Conservation (phyloP, 192 early-diverging fungal genomes). For the Coemansia sp. region DNA sequence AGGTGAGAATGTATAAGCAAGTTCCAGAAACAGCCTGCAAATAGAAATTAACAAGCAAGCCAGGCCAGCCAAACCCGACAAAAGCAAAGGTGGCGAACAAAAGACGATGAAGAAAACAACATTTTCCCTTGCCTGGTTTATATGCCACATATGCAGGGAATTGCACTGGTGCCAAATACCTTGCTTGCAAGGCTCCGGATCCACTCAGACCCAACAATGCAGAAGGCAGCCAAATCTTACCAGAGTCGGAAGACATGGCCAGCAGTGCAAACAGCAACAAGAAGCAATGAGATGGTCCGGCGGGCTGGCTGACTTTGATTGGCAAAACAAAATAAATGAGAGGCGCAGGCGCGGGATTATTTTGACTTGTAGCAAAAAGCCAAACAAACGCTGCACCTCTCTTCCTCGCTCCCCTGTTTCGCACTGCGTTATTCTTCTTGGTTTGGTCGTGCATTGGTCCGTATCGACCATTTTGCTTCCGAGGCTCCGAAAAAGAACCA, state of each 20-base stretch:
- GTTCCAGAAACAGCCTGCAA: background rate
- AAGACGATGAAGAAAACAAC: background rate
- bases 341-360: background rate
- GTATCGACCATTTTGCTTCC: background rate
- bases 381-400: background rate
- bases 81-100: background rate
- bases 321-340: background rate
- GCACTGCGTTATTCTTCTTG: background rate
- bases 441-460: background rate
- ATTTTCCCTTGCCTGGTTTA: too few relatives aligned
- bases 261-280: background rate
- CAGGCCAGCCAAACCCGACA: background rate
- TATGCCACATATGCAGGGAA: background rate
- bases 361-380: constrained; percentile 1
- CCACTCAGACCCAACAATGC: background rate
- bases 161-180: background rate
- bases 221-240: background rate
- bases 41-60: background rate
- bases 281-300: background rate
- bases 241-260: background rate
- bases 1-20: background rate
- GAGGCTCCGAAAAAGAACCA: background rate
- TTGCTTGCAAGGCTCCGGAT: background rate
- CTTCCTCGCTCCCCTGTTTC: background rate
- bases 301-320: background rate